Base-by-base conservation (phyloP, 306 rosid species). In the Cucurbita moschata region DNA sequence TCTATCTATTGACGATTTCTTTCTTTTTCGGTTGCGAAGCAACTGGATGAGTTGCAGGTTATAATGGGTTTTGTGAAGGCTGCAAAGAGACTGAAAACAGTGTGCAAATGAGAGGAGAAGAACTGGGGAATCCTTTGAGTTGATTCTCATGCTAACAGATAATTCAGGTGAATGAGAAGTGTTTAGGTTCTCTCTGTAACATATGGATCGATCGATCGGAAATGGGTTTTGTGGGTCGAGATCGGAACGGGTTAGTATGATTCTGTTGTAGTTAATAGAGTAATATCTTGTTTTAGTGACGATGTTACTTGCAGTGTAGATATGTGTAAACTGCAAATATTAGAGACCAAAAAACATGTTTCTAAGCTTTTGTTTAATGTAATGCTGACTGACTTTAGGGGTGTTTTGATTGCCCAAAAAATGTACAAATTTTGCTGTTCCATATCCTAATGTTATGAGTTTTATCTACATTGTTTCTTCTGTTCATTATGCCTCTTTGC, bases 21-120 rank as follows among this genome's bases (percentile, higher is more conserved):
- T 49, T 69, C 14, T 26, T 67, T 6, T 67, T 12, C 5, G 26
- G 54, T 67, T 61, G 73, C 75, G 84, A 78, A 94, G 99, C 96
- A 89, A 94, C 83, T 94, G 86, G 99, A 94, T 76, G 99, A 94
- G 95, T 79, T 91, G 88, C 96, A 94, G 88, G 99, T 91, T 38
- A 91, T 94, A 59, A 69, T 81, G 83, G 99, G 99, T 64, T 94
- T 94, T 79, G 99, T 94, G 18, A 82, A 94, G 78, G 95, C 99
- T 52, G 99, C 99, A 7, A 94, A 86, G 95, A 88, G 83, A 79
- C 80, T 91, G 71, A 94, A 91, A 90, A 87, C 88, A 39, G 85
- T 89, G 30, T 87, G 97, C 96, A 90, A 90, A 86, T 90, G 95
- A 94, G 76, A 51, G 66, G 13, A 49, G 74, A 47, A 42, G 50